phyloP scores from a whole-genome alignment of 495 filamentous ascomycete genomes.

The Hypoxylon subgilvum region DNA sequence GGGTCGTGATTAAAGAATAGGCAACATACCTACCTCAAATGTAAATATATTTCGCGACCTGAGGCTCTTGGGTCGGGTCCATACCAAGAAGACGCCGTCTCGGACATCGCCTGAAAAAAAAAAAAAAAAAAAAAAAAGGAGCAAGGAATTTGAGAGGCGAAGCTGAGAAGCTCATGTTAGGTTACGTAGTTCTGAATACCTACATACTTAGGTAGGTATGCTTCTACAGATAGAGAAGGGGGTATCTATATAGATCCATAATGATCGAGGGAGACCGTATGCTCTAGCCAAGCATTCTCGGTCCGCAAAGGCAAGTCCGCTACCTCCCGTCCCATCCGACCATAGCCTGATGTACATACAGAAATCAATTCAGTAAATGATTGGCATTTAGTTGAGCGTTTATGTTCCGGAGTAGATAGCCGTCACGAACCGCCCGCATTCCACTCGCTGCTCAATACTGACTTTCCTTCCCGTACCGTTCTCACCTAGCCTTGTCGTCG shows the following conservation, averaged over 20 bases:
- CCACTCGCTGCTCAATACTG: slow-evolving; percentile 83
- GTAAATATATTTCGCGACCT: background rate
- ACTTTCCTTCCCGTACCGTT: slow-evolving; percentile 69
- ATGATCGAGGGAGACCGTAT: slow-evolving; percentile 29
- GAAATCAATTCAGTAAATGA: background rate
- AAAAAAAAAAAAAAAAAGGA: background rate
- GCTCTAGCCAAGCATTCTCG: slow-evolving; percentile 19
- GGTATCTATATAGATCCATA: slow-evolving; percentile 37
- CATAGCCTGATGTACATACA: slow-evolving; percentile 21
- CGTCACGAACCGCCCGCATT: slow-evolving; percentile 83
- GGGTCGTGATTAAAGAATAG: background rate
- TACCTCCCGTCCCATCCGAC: slow-evolving; percentile 5
- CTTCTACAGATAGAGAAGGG: slow-evolving; percentile 33
- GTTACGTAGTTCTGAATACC: too few relatives aligned
- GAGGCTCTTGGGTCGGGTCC: slow-evolving; percentile 14
- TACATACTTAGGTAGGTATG: slow-evolving; percentile 1
- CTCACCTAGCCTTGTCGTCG: slow-evolving; percentile 67
- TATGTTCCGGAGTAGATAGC: slow-evolving; percentile 71
- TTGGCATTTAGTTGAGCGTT: slow-evolving; percentile 8
- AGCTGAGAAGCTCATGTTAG: slow-evolving; percentile 1
- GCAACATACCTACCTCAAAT: background rate
- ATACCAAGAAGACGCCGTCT: slow-evolving; percentile 1
- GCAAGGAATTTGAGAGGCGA: background rate
- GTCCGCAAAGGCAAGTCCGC: slow-evolving; percentile 13
- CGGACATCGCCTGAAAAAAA: background rate